Evolutionary conservation across 176 grass and related monocot species (phyloP).

Genomic region (Cenchrus fungigraminus): DNA sequence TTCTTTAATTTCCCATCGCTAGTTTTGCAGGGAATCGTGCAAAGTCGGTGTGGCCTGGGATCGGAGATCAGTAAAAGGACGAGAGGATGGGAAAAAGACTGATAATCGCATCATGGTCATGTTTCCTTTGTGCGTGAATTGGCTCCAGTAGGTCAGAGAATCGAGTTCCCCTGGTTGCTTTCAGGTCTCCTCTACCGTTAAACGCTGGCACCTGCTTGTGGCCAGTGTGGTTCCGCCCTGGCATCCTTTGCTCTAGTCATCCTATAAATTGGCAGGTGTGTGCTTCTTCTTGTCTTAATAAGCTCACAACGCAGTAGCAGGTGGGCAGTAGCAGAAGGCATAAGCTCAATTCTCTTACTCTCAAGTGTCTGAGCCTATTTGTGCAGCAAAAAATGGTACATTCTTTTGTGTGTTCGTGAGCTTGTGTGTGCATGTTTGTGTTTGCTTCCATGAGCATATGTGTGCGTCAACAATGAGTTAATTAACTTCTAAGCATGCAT

Average conservation of each 20-base stretch:
- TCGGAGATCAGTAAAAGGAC: not conserved
- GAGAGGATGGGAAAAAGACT: slow-evolving; percentile 21
- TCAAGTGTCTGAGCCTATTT: not conserved
- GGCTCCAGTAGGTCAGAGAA: slow-evolving; percentile 47
- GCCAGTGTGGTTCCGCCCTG: slow-evolving; percentile 1
- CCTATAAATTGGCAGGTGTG: slow-evolving; percentile 54
- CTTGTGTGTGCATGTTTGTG: not conserved
- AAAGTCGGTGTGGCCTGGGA: slow-evolving; percentile 8
- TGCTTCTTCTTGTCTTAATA: slow-evolving; percentile 28
- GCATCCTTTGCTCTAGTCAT: slow-evolving; percentile 1
- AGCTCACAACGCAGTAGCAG: not conserved
- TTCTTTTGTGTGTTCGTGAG: not conserved
- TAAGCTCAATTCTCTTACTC: not conserved
- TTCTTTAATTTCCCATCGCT: slow-evolving; percentile 46
- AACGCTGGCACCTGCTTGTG: slow-evolving; percentile 18
- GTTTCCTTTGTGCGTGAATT: slow-evolving; percentile 34
- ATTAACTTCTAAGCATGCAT: not conserved
- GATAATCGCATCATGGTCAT: slow-evolving; percentile 10
- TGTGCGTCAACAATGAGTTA: not conserved
- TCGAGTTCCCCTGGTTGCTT: slow-evolving; percentile 51
- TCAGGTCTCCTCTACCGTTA: slow-evolving; percentile 43
- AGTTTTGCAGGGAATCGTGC: slow-evolving; percentile 29
- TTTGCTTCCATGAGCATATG: slow-evolving; percentile 1
- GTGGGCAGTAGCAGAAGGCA: not conserved
- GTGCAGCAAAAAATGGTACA: slow-evolving; percentile 35